Percentiles rank a stretch among this genome's conserved stretches.
These are phyloP conservation scores for Paraleonurus japonicus DNA, from an alignment of 257 asterid genomes.

Conservation along the genomic window DNA sequence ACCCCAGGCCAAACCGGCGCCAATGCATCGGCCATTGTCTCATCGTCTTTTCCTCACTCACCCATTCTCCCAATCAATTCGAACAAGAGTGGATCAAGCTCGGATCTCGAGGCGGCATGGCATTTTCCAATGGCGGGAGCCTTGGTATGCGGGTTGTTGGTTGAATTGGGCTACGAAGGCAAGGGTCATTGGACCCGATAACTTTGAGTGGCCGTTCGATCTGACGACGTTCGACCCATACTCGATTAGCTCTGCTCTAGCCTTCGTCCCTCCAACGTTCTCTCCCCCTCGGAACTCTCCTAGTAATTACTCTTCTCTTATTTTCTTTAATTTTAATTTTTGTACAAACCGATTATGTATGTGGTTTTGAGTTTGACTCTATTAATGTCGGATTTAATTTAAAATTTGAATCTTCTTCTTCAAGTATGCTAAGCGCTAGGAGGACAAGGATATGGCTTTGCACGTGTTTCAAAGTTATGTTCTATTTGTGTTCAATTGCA, in stretches of 20 bases:
- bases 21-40: conserved; percentile 15
- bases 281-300: conserved; percentile 76
- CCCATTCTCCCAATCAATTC: conserved; percentile 7
- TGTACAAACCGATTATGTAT: neutral
- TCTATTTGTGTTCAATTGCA: conserved; percentile 1
- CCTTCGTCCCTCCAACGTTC: conserved; percentile 93
- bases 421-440: neutral
- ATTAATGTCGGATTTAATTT: neutral
- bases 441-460: neutral
- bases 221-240: conserved; percentile 92
- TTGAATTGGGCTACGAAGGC: conserved; percentile 86
- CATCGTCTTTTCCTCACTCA: neutral
- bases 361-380: neutral
- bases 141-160: conserved; percentile 66
- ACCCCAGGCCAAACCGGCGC: conserved; percentile 49
- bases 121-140: conserved; percentile 67
- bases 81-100: conserved; percentile 19
- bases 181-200: conserved; percentile 72
- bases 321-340: neutral
- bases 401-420: neutral
- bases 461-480: conserved; percentile 2
- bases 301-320: conserved; percentile 47
- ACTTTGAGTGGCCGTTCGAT: conserved; percentile 99
- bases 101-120: conserved; percentile 30
- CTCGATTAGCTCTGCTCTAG: conserved; percentile 98